Evolutionary conservation across 1,139 yeast species (phyloP).

Genomic region (Suhomyces bokatorum): DNA sequence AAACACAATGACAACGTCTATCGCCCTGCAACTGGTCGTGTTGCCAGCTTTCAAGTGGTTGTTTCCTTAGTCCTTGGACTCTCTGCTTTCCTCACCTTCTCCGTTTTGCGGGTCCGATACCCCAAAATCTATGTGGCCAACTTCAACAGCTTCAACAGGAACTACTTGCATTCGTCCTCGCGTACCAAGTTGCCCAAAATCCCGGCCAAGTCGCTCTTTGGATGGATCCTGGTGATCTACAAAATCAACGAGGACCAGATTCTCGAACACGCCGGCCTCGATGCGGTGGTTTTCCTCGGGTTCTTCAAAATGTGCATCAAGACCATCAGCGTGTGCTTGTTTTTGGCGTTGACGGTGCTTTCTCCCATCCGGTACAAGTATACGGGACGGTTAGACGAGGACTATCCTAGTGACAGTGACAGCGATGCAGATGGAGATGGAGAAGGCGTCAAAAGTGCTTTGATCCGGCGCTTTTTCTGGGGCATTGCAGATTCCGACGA

Average conservation of each 20-base stretch:
- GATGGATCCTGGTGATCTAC: slow-evolving; percentile 75
- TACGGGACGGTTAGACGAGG: slow-evolving; percentile 66
- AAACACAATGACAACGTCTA: slow-evolving; percentile 14
- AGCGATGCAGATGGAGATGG: slow-evolving; percentile 14
- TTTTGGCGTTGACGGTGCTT: slow-evolving; percentile 64
- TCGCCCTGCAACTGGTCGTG: slow-evolving; percentile 34
- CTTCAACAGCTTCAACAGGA: slow-evolving; percentile 44
- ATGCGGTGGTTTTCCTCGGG: slow-evolving; percentile 83
- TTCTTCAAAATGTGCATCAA: slow-evolving; percentile 78
- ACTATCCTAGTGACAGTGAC: slow-evolving; percentile 48
- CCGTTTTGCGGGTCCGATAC: slow-evolving; percentile 62
- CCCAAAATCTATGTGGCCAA: slow-evolving; percentile 70
- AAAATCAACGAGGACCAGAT: slow-evolving; percentile 72
- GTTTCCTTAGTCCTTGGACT: slow-evolving; percentile 66
- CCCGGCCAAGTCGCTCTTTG: slow-evolving; percentile 55
- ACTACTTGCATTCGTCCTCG: slow-evolving; percentile 46
- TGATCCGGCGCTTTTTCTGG: slow-evolving; percentile 2
- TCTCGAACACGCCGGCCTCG: slow-evolving; percentile 87
- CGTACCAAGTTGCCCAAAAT: slow-evolving; percentile 40
- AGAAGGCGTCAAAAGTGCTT: background rate
- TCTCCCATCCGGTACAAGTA: slow-evolving; percentile 73
- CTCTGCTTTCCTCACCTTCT: slow-evolving; percentile 63
- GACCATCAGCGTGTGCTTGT: slow-evolving; percentile 55
- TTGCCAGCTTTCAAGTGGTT: slow-evolving; percentile 53
- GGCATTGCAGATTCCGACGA: slow-evolving; percentile 5